A percentile compares a stretch with the other conserved stretches of the same genome.
phyloP scores from a whole-genome alignment of 2,329 filamentous ascomycete genomes.

The Colletotrichum musicola region DNA sequence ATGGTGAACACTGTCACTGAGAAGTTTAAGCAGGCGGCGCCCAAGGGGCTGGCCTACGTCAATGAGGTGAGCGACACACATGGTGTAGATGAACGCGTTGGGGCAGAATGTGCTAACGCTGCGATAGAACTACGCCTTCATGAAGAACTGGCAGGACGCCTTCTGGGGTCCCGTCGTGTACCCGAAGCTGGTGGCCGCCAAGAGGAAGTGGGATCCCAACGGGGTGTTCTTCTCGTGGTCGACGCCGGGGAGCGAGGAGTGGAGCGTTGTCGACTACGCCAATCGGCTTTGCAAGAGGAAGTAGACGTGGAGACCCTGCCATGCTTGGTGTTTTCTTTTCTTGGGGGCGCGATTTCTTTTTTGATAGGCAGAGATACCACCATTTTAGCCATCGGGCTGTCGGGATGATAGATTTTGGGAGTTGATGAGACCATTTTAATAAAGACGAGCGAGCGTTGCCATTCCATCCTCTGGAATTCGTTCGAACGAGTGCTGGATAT shows the following conservation, averaged over 20 bases:
- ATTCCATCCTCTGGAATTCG: too few species aligned
- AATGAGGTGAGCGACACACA: constrained; percentile 24
- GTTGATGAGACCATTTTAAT: background rate
- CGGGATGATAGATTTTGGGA: constrained; percentile 14
- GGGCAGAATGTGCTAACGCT: background rate
- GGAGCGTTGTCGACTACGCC: constrained; percentile 36
- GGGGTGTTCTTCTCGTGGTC: constrained; percentile 56
- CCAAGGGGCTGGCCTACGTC: constrained; percentile 32
- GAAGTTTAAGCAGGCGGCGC: constrained; percentile 34
- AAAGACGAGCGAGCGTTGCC: too few species aligned
- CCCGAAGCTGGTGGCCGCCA: constrained; percentile 54
- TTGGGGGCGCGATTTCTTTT: too few species aligned
- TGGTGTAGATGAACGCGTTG: accelerated
- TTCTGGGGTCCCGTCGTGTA: constrained; percentile 37
- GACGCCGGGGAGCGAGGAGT: constrained; percentile 38
- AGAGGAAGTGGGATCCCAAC: constrained; percentile 62
- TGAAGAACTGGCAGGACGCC: constrained; percentile 38
- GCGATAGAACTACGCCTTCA: constrained; percentile 36
- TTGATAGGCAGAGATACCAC: background rate
- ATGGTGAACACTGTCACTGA: constrained; percentile 39
- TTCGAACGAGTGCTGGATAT: too few species aligned
- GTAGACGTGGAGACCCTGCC: background rate
- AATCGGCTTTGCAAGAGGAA: constrained; percentile 37
- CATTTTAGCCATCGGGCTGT: background rate
- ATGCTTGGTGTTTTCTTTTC: background rate